Evolutionary conservation across 306 rosid genomes (phyloP).

Genomic region (Fragaria vesca): DNA sequence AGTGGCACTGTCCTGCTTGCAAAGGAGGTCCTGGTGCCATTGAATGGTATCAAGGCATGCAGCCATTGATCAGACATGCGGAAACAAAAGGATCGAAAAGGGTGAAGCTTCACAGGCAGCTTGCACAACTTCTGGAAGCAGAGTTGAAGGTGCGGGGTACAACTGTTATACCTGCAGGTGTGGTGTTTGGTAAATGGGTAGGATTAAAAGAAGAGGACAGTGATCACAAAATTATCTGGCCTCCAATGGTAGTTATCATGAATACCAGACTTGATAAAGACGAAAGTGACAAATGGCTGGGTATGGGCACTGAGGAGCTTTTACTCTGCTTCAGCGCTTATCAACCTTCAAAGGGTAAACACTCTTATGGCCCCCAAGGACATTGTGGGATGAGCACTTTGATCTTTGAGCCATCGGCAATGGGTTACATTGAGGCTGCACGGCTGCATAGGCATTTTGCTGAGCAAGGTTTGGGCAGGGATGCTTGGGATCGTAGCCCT

Average conservation of each 20-base stretch:
- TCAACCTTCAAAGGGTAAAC: conserved; percentile 56
- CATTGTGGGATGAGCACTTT: conserved; percentile 84
- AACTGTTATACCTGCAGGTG: conserved; percentile 24
- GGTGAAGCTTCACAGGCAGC: conserved; percentile 44
- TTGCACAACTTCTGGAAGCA: conserved; percentile 47
- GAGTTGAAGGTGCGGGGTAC: conserved; percentile 38
- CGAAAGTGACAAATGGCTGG: conserved; percentile 26
- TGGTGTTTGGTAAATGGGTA: conserved; percentile 42
- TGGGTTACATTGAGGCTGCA: conserved; percentile 77
- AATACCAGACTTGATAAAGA: conserved; percentile 46
- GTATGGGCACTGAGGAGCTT: conserved; percentile 86
- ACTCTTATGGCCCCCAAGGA: conserved; percentile 89
- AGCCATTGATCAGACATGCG: conserved; percentile 47
- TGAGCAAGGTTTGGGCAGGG: conserved; percentile 61
- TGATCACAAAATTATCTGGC: conserved; percentile 62
- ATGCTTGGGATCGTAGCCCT: conserved; percentile 54
- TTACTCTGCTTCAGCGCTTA: conserved; percentile 55
- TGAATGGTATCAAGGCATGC: conserved; percentile 58
- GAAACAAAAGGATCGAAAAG: conserved; percentile 40
- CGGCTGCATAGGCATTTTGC: conserved; percentile 70
- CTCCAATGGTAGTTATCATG: conserved; percentile 52
- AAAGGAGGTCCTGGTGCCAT: conserved; percentile 49
- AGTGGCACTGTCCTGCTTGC: conserved; percentile 63
- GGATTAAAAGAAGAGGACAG: conserved; percentile 40
- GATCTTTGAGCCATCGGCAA: conserved; percentile 75